Percentiles rank a stretch among this genome's conserved stretches.
Conservation (phyloP, 495 filamentous ascomycete species). For the Aspergillus hancockii region DNA sequence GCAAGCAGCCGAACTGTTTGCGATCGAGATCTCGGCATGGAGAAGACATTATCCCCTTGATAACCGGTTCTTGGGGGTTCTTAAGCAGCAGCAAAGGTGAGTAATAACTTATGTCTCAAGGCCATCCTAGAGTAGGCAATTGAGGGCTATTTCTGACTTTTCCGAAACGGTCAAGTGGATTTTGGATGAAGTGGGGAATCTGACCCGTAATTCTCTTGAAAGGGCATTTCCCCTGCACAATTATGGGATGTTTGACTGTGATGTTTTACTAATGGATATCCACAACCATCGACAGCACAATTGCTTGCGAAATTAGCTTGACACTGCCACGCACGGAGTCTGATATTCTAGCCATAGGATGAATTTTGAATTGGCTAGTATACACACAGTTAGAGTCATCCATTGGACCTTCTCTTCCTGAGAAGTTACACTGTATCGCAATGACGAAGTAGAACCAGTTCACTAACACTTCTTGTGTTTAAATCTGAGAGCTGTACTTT, state of each 20-base stretch:
- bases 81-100: not conserved
- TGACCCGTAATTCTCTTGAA: not conserved
- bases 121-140: not conserved
- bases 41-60: not conserved
- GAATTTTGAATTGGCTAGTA: too few relatives aligned
- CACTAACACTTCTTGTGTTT: too few relatives aligned
- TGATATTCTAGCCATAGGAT: too few relatives aligned
- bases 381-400: too few relatives aligned
- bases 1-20: constrained; percentile 6
- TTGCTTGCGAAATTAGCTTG: too few relatives aligned
- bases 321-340: too few relatives aligned
- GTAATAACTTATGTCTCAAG: not conserved
- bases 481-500: too few relatives aligned
- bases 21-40: not conserved
- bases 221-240: not conserved
- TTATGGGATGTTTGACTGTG: not conserved
- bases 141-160: not conserved
- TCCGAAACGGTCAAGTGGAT: not conserved
- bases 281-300: not conserved
- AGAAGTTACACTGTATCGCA: too few relatives aligned
- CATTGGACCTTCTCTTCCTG: too few relatives aligned
- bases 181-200: not conserved
- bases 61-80: not conserved
- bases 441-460: too few relatives aligned
- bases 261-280: not conserved